Evolutionary conservation across 768 basidiomycete species (phyloP), one percentile per base, ranked within the genome.

Genomic region (Cystofilobasidium ferigula): DNA sequence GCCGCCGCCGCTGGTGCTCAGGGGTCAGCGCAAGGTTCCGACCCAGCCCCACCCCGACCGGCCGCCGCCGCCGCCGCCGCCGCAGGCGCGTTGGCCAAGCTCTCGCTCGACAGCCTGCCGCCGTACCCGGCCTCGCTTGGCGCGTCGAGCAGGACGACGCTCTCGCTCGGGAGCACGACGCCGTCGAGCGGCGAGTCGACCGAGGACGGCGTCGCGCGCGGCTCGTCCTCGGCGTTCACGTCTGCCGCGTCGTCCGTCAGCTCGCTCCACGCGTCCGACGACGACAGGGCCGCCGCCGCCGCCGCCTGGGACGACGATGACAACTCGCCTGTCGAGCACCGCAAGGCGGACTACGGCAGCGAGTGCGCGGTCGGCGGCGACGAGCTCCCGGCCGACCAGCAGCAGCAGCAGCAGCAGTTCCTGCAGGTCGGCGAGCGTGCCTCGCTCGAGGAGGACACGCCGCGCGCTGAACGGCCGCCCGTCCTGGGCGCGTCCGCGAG

Each of bases 381-480:
- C 10, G 40, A 20, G 40, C 40, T 42, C 10, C 20, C 47, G 47
- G n/a, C 2, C 14, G 47, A 48, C 47, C 22, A n/a, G n/a, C 26
- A 10, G 3, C 40, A 18, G 40, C 40, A 14, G 13, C 4, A 48
- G 47, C 47, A 20, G 13, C n/a, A 28, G n/a, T 10, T 3, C 12
- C 40, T 20, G 10, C 40, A 42, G 10, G 40, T 42, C 10, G 40
- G 40, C 40, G 40, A 42, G 40, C 10, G 40, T 20, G 10, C 40
- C 10, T 42, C 40, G 40, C 30, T 3, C 28, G 63, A 64, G 57
- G 63, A 64, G 47, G 40, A 47, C 18, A 64, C 63, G 1, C 63
- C 63, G 0, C 45, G 57, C 26, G 63, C 45, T 7, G 63, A 64
- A 45, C 36, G 28, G 8, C 63, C 63, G 1, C 63, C 63, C 9